Base-by-base conservation (phyloP, 306 rosid species). In the Quercus berberidifolia region DNA sequence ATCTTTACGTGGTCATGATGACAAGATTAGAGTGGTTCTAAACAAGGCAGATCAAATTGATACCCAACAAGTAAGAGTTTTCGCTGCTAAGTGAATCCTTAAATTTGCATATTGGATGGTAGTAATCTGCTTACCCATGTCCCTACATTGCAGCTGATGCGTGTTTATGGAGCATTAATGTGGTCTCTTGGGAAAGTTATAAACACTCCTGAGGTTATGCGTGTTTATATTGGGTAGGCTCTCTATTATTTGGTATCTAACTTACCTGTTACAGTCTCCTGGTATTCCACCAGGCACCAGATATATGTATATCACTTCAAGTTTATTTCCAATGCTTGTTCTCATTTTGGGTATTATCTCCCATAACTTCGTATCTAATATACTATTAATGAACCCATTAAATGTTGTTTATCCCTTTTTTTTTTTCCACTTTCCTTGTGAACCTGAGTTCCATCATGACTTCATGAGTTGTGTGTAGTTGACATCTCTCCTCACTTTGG, bases 171-270 rank as follows among this genome's bases (percentile, higher is more conserved):
- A 79, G 99, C 99, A 57, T 74, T 95, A 59, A 95, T 95, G 99
- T 95, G 99, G 98, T 95, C 99, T n/a, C 97, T 95, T 23, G 99
- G 99, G 67, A 95, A 95, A 75, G 99, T 93, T 55, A 52, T 95
- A 41, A 93, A 95, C 84, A 90, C 91, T 82, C 99, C 99, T 17
- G 99, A 95, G 86, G 98, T 93, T 80, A 78, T 76, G 83, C 96
- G 98, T 2, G 99, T 95, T 58, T 95, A 95, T 87, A 91, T 93
- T 23, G 99, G 99, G 99, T 95, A 89, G 3, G 80, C 79, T 80
- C 65, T 64, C 84, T 77, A 70, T 58, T 67, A 51, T 13, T 43
- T 12, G 31, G 58, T 23, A 6, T 51, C 54, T 4, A 67, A 63
- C 33, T 4, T 23, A 63, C 71, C 41, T 33, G 14, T 41, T 31